Evolutionary conservation across 148 eudicot species (phyloP).

Genomic region (Selenicereus undatus): DNA sequence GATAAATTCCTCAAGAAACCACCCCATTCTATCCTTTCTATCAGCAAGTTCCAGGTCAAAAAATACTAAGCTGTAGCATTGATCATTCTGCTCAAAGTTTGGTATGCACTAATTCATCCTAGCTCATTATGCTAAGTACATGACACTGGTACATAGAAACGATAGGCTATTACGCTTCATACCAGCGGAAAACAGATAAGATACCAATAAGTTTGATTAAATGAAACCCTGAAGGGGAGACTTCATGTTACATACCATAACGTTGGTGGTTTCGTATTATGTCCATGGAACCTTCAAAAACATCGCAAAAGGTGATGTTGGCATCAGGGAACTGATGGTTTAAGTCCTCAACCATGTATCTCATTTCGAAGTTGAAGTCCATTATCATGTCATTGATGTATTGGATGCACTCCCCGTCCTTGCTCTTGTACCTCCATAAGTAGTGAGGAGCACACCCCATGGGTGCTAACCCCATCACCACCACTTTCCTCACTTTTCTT

Average conservation of each 20-base stretch:
- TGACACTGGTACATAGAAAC: no score
- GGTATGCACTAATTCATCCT: no score
- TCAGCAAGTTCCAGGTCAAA: no score
- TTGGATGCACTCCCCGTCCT: constrained; percentile 65
- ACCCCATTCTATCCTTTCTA: no score
- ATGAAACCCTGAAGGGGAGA: neutral
- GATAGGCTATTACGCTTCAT: no score
- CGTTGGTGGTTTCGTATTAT: constrained; percentile 47
- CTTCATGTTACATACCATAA: constrained; percentile 45
- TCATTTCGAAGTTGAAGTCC: constrained; percentile 75
- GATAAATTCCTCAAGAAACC: neutral
- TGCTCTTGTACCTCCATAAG: constrained; percentile 61
- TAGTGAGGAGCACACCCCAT: constrained; percentile 95
- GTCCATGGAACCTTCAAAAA: constrained; percentile 78
- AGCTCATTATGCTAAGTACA: no score
- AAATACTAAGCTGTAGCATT: no score
- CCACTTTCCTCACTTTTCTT: constrained; percentile 67
- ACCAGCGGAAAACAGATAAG: no score
- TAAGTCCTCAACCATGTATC: constrained; percentile 68
- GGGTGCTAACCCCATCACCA: constrained; percentile 86
- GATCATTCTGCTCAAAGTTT: no score
- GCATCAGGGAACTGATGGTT: constrained; percentile 50
- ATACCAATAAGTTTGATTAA: no score
- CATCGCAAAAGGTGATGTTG: constrained; percentile 70
- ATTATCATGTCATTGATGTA: constrained; percentile 78